A percentile compares a stretch with the other conserved stretches of the same genome.
phyloP scores from a whole-genome alignment of 225 moss, liverwort and hornwort species.

The Climacium dendroides region DNA sequence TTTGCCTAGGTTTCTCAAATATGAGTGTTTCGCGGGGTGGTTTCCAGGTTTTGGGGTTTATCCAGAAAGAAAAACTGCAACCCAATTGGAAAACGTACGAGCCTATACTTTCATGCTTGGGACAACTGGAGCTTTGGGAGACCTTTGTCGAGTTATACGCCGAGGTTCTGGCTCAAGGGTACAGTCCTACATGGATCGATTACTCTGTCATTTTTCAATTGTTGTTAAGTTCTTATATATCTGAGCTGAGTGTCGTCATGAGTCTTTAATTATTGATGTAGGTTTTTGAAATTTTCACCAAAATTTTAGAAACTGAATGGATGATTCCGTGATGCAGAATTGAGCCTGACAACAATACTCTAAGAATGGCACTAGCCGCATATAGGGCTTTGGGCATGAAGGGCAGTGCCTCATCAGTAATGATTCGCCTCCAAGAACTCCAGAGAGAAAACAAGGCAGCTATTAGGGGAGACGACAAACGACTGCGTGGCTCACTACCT shows the following conservation, averaged over 20 bases:
- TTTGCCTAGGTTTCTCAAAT: not conserved
- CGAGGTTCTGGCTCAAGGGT: slow-evolving; percentile 47
- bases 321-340: slow-evolving; percentile 10
- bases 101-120: slow-evolving; percentile 57
- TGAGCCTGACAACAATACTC: slow-evolving; percentile 17
- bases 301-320: not conserved
- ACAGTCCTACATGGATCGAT: not conserved
- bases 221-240: not conserved
- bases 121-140: slow-evolving; percentile 54
- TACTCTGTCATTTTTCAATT: not conserved
- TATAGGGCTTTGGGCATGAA: slow-evolving; percentile 14
- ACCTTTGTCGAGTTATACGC: slow-evolving; percentile 38
- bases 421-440: not conserved
- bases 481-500: not conserved
- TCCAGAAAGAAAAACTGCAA: slow-evolving; percentile 31
- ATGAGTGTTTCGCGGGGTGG: not conserved
- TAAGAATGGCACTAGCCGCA: slow-evolving; percentile 8
- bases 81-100: slow-evolving; percentile 40
- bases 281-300: not conserved
- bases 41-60: slow-evolving; percentile 39
- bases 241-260: not conserved
- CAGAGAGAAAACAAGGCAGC: slow-evolving; percentile 20
- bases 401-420: not conserved
- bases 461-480: slow-evolving; percentile 7
- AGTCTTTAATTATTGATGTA: not conserved